Evolutionary conservation across 306 rosid genomes (phyloP), one percentile per base, ranked within the genome.

Genomic region (Glycine soja): DNA sequence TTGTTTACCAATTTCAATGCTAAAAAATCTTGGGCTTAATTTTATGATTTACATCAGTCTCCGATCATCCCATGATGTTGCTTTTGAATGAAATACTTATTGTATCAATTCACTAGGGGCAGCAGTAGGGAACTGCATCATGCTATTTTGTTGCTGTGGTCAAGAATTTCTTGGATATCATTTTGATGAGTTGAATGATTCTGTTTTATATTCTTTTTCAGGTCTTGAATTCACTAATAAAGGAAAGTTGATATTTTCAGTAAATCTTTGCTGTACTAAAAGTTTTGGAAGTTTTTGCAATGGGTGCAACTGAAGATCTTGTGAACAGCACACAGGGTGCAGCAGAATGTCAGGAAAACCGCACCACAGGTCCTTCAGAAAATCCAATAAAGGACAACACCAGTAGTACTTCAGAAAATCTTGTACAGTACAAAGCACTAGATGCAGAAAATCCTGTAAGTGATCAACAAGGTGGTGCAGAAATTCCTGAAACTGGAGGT

Each of bases 271-370:
- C 48, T 18, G 38, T 65, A 30, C 61, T 80, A 5, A 19, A 42
- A 65, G 59, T 71, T 66, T 79, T 56, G 83, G 81, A 64, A 83
- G 69, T 64, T 70, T 75, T 66, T 8, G 3, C 16, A 53, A 89
- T 92, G 97, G 85, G 76, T 82, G 72, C 63, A 75, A 47, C 68
- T 24, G 85, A 77, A 62, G 84, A 84, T 68, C 78, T 80, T 59
- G 69, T 24, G 30, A 24, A 24, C 30, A 24, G 30, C 30, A 24
- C 30, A 24, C 30, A 24, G 30, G 38, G 38, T 2, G 53, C n/a
- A 13, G 7, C 88, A 52, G 89, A 77, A 67, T 76, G 62, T 53
- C 70, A 75, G 54, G 46, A 77, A 15, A 79, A 56, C 24, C 43
- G 42, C 75, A n/a, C 45, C 81, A 51, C 74, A 7, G 84, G 82